Evolutionary conservation across 2,329 filamentous ascomycete genomes (phyloP).

Genomic region (Aspergillus ruber): DNA sequence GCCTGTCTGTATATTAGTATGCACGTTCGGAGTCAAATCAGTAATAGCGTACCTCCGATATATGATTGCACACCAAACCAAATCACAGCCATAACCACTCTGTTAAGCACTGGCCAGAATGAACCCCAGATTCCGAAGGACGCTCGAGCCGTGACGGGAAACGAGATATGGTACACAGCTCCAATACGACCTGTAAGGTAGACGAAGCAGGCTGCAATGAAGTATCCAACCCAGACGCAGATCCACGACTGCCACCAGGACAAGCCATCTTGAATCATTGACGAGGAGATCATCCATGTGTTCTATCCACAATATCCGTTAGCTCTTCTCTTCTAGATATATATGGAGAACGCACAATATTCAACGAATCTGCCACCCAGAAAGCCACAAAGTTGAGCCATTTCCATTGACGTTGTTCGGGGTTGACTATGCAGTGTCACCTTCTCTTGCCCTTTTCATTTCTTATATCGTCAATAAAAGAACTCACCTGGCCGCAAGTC

Average conservation of each 20-base stretch:
- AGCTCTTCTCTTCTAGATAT: neutral
- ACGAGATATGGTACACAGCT: constrained; percentile 80
- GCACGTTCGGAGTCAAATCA: neutral
- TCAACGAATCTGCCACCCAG: constrained; percentile 79
- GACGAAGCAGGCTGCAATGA: constrained; percentile 68
- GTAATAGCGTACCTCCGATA: constrained; percentile 56
- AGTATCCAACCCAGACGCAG: constrained; percentile 83
- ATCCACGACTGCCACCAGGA: constrained; percentile 90
- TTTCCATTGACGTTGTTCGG: constrained; percentile 73
- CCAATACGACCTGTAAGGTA: constrained; percentile 75
- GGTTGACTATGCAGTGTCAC: constrained; percentile 57
- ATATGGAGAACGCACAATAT: constrained; percentile 51
- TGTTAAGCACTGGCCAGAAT: constrained; percentile 82
- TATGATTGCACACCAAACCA: constrained; percentile 74
- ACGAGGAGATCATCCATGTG: constrained; percentile 88
- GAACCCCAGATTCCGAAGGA: constrained; percentile 87
- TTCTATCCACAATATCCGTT: constrained; percentile 44
- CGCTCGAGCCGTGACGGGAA: constrained; percentile 70
- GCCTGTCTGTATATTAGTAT: constrained; percentile 35
- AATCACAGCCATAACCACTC: constrained; percentile 78
- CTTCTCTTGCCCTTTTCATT: neutral
- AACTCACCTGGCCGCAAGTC: constrained; percentile 61
- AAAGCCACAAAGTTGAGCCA: constrained; percentile 84
- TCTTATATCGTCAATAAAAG: too few relatives aligned
- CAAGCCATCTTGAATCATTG: constrained; percentile 69